These are phyloP conservation scores for Aspergillus hancockii DNA, from an alignment of 495 filamentous ascomycete genomes.

Conservation along the genomic window DNA sequence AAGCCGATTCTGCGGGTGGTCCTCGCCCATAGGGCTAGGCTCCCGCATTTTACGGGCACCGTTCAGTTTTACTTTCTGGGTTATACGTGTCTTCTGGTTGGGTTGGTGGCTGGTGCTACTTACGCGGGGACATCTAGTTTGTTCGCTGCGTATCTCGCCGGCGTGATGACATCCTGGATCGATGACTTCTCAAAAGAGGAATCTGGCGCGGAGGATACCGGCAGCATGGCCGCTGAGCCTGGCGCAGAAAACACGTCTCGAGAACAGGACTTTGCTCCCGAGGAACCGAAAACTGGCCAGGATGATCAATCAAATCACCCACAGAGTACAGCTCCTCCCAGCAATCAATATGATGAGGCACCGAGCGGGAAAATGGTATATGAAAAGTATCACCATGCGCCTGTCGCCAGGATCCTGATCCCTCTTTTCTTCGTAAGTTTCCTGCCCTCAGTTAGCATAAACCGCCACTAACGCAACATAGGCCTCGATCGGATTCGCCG, in stretches of 20 bases:
- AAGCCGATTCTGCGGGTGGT: constrained; percentile 34
- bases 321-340: not conserved
- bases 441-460: not conserved
- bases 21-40: not conserved
- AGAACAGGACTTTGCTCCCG: not conserved
- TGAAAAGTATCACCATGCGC: constrained; percentile 53
- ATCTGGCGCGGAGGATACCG: not conserved
- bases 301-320: not conserved
- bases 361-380: constrained; percentile 48
- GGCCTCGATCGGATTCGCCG: constrained; percentile 78
- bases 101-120: constrained; percentile 54
- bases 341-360: not conserved
- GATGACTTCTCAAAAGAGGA: constrained; percentile 23
- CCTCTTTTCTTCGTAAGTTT: constrained; percentile 73
- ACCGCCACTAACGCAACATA: constrained; percentile 19
- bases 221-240: not conserved
- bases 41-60: constrained; percentile 19
- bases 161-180: constrained; percentile 59
- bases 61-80: constrained; percentile 37
- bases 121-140: constrained; percentile 69
- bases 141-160: constrained; percentile 71
- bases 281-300: not conserved
- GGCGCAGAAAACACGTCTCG: not conserved
- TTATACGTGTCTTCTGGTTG: constrained; percentile 51
- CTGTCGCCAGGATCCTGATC: constrained; percentile 57